Conservation (phyloP, 2,329 filamentous ascomycete species). For the Pseudogymnoascus sp. region DNA sequence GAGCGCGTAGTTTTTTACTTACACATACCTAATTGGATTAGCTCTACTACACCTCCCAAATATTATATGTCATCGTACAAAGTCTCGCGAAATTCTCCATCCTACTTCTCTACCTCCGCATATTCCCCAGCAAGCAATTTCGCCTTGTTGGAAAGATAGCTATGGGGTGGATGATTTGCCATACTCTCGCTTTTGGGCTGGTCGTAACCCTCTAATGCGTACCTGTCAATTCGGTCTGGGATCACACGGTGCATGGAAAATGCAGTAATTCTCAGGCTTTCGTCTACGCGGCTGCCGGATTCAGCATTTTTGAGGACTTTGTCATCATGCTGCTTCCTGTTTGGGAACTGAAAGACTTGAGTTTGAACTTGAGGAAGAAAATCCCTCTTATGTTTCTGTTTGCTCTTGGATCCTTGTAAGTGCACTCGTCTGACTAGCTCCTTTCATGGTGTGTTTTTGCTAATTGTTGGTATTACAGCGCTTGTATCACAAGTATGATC, state of each 20-base stretch:
- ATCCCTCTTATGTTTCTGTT: slow-evolving; percentile 58
- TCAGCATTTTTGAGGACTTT: slow-evolving; percentile 61
- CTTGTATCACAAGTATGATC: slow-evolving; percentile 46
- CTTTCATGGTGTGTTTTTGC: neutral
- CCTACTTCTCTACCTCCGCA: slow-evolving; percentile 16
- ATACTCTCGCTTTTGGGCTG: slow-evolving; percentile 10
- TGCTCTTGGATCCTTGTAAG: slow-evolving; percentile 56
- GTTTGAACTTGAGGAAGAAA: slow-evolving; percentile 55
- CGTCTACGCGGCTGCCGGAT: slow-evolving; percentile 56
- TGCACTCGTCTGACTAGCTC: slow-evolving; percentile 17
- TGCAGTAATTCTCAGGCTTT: slow-evolving; percentile 56
- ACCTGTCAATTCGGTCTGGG: slow-evolving; percentile 17
- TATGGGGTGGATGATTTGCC: slow-evolving; percentile 8
- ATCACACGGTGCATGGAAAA: slow-evolving; percentile 18
- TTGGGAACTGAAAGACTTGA: no score
- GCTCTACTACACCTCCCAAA: slow-evolving; percentile 16
- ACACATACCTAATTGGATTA: slow-evolving; percentile 6
- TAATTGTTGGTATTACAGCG: slow-evolving; percentile 25
- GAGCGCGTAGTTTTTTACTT: neutral
- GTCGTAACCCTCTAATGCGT: slow-evolving; percentile 16
- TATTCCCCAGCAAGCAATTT: slow-evolving; percentile 13
- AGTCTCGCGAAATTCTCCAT: slow-evolving; percentile 18
- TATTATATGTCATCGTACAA: slow-evolving; percentile 16
- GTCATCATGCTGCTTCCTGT: slow-evolving; percentile 55
- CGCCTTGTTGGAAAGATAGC: slow-evolving; percentile 8